phyloP scores from a whole-genome alignment of 495 filamentous ascomycete genomes.

The Aspergillus diversus region DNA sequence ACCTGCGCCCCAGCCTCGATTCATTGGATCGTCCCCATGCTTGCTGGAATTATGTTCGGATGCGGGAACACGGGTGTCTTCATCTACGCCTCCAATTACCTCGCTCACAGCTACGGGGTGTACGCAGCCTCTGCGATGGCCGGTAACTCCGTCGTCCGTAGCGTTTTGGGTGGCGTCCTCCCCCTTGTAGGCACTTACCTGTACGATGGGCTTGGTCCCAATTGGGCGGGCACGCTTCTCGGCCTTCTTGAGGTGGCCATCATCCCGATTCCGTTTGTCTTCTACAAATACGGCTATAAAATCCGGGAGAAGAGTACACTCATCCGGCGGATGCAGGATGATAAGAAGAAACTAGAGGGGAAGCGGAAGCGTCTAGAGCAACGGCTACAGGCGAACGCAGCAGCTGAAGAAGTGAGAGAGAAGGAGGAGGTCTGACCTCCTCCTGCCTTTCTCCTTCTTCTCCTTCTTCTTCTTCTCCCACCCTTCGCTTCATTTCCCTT shows the following conservation, averaged over 20 bases:
- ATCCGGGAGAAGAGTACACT: slow-evolving; percentile 28
- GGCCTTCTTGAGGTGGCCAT: slow-evolving; percentile 30
- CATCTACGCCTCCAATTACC: slow-evolving; percentile 77
- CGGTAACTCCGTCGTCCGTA: slow-evolving; percentile 71
- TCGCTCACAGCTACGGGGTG: slow-evolving; percentile 74
- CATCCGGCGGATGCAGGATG: slow-evolving; percentile 30
- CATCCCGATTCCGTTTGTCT: slow-evolving; percentile 30
- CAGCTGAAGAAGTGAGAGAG: slow-evolving; percentile 16
- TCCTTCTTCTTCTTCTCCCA: background rate
- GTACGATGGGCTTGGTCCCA: slow-evolving; percentile 67
- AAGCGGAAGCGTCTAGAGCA: slow-evolving; percentile 26
- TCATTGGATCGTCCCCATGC: slow-evolving; percentile 75
- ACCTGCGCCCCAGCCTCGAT: slow-evolving; percentile 69
- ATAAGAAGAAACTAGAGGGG: slow-evolving; percentile 26
- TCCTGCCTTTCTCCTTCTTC: background rate
- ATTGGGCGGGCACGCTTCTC: slow-evolving; percentile 72
- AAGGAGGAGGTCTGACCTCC: slow-evolving; percentile 23
- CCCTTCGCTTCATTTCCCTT: too few species aligned
- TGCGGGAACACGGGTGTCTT: slow-evolving; percentile 75
- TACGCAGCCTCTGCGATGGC: slow-evolving; percentile 79
- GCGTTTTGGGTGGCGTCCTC: slow-evolving; percentile 66
- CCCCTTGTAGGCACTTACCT: slow-evolving; percentile 75
- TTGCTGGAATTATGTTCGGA: slow-evolving; percentile 77
- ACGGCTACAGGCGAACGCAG: slow-evolving; percentile 15
- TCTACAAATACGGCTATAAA: slow-evolving; percentile 31